A percentile compares a stretch with the other conserved stretches of the same genome.
Conservation (phyloP, 2,329 filamentous ascomycete species). For the Onygena corvina region DNA sequence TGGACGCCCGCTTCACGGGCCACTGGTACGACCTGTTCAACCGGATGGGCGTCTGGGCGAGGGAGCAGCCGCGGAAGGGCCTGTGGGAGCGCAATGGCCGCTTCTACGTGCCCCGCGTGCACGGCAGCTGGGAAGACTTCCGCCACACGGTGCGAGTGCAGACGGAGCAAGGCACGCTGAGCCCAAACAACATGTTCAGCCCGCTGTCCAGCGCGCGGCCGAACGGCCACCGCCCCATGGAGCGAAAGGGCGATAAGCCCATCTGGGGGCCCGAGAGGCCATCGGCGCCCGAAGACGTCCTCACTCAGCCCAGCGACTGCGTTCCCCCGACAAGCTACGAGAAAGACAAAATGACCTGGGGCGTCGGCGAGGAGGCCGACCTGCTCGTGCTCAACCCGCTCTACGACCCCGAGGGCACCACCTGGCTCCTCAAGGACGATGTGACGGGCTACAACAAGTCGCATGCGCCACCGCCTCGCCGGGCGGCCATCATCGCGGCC, state of each 20-base stretch:
- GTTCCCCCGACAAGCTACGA: conserved; percentile 59
- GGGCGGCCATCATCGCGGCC: conserved; percentile 79
- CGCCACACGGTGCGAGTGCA: conserved; percentile 64
- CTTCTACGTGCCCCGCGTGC: conserved; percentile 65
- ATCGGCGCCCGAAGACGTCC: conserved; percentile 54
- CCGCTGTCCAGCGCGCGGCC: conserved; percentile 26
- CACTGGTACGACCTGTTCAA: conserved; percentile 69
- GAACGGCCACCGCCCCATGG: conserved; percentile 11
- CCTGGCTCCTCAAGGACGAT: conserved; percentile 69
- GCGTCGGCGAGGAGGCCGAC: conserved; percentile 80
- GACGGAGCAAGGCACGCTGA: conserved; percentile 55
- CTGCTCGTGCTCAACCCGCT: conserved; percentile 85
- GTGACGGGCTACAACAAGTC: conserved; percentile 71
- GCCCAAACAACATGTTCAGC: conserved; percentile 56
- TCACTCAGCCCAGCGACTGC: conserved; percentile 61
- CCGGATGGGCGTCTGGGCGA: conserved; percentile 57
- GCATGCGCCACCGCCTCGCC: conserved; percentile 52
- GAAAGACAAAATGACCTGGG: conserved; percentile 73
- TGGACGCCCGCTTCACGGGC: conserved; percentile 81
- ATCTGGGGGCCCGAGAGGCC: conserved; percentile 79
- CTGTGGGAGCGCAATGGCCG: conserved; percentile 69
- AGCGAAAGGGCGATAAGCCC: conserved; percentile 42
- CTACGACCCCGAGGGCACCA: conserved; percentile 78
- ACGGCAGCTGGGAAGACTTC: conserved; percentile 71
- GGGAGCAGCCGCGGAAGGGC: conserved; percentile 61